phyloP scores from a whole-genome alignment of 139 green algal genomes.

The Auxenochlorella pyrenoidosa region DNA sequence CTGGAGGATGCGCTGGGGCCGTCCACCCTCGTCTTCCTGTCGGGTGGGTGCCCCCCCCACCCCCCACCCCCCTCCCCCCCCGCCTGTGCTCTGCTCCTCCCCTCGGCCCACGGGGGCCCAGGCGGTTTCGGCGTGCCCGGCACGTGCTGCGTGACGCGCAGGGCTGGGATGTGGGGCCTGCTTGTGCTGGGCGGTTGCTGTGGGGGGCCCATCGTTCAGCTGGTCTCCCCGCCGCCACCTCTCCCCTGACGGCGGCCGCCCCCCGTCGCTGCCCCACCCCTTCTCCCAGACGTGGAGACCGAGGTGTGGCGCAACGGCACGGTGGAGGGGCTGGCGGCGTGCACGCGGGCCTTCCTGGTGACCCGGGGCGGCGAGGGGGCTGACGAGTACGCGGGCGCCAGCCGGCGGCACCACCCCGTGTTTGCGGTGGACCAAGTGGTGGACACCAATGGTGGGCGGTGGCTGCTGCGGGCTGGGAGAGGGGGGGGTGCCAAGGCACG shows the following conservation, averaged over 20 bases:
- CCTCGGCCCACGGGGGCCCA: too few relatives aligned
- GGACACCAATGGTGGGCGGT: conserved; percentile 84
- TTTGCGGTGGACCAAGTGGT: conserved; percentile 44
- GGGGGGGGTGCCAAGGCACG: too few relatives aligned
- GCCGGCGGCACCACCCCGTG: background rate
- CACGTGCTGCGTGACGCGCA: too few relatives aligned
- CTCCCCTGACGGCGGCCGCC: too few relatives aligned
- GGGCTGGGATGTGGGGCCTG: background rate
- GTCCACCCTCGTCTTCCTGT: conserved; percentile 77
- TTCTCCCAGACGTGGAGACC: conserved; percentile 76
- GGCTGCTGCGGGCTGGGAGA: too few relatives aligned
- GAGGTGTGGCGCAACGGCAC: conserved; percentile 65
- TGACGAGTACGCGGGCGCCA: conserved; percentile 35
- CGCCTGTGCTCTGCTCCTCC: too few relatives aligned
- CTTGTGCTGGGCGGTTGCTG: too few relatives aligned
- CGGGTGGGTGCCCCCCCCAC: conserved; percentile 6
- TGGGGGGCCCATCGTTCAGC: too few relatives aligned
- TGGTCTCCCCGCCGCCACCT: too few relatives aligned
- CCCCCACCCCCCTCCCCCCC: too few relatives aligned
- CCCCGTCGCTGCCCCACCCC: background rate
- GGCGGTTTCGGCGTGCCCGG: too few relatives aligned
- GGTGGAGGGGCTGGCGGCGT: conserved; percentile 47
- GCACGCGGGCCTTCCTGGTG: conserved; percentile 61
- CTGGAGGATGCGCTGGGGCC: conserved; percentile 66
- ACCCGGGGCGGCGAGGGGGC: conserved; percentile 74